Evolutionary conservation across 345 rosid genomes (phyloP), one percentile per base, ranked within the genome.

Genomic region (Boechera retrofracta): DNA sequence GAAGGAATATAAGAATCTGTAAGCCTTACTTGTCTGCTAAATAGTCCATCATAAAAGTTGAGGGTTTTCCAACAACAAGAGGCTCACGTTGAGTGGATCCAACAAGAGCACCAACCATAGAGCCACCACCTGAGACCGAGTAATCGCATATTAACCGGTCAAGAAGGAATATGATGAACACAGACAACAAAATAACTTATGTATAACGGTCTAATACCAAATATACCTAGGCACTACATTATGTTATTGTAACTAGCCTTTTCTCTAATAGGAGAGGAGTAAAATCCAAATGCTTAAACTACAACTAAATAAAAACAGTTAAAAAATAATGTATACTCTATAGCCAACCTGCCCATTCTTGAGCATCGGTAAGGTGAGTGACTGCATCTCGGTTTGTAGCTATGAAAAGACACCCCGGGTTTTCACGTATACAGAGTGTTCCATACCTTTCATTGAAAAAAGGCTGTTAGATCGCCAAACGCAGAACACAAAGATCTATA

Each of bases 41-140:
- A 83, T 94, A 94, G 72, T 94, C 97, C 98, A 94, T 94, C 98
- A 94, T 92, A 72, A 94, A 94, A 64, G 96, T 92, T 31, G 98
- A 94, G 29, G 98, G 98, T 80, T 95, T 95, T 77, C 99, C 99
- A 42, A 91, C 99, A 6, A 92, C 96, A 75, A 85, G 72, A 18
- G 99, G 99, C 77, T 91, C 96, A 33, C 86, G 92, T 81, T 92
- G 92, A 75, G 90, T 86, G 2, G 98, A 90, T 69, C 96, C 97
- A 18, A 78, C 58, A 10, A 92, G 42, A 45, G 98, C 99, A 79
- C 98, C 99, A 69, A 90, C 97, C 99, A 95, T 92, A 53, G 94
- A 89, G 52, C 98, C 99, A 15, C 97, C 99, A 67, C 98, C 99
- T 94, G 82, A 79, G 67, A 83, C 38, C 35, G 53, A 78, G 41